Conservation (phyloP, 2,329 filamentous ascomycete species). For the Cryphonectria japonica region DNA sequence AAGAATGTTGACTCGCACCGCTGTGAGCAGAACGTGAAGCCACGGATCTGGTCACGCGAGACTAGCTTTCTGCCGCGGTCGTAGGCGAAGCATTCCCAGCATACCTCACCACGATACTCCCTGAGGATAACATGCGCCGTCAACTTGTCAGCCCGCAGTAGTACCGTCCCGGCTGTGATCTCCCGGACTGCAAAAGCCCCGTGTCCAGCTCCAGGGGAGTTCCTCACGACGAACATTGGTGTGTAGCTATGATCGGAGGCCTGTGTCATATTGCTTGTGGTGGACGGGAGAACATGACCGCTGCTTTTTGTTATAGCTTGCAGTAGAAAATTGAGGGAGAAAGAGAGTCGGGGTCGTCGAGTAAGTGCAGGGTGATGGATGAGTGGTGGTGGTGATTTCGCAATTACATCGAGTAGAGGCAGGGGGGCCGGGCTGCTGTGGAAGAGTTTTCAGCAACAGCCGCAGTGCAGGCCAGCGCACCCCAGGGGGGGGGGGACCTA, state of each 20-base stretch:
- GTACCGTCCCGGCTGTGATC: constrained; percentile 2
- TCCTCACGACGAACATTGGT: constrained; percentile 13
- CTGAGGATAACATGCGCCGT: constrained; percentile 23
- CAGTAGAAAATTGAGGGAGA: neutral
- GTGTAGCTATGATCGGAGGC: neutral
- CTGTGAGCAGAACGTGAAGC: constrained; percentile 24
- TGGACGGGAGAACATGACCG: neutral
- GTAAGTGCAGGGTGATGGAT: too few species aligned
- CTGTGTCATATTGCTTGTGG: neutral
- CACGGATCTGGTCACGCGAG: constrained; percentile 15
- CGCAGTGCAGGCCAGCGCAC: neutral
- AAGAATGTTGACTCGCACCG: constrained; percentile 2
- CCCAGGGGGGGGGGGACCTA: too few species aligned
- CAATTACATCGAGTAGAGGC: too few species aligned
- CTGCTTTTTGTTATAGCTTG: neutral
- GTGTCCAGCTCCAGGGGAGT: constrained; percentile 22
- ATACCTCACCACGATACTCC: constrained; percentile 28
- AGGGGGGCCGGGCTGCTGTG: neutral
- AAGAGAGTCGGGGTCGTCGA: too few species aligned
- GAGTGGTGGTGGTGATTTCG: too few species aligned
- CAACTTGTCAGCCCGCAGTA: constrained; percentile 19
- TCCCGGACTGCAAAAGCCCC: constrained; percentile 18
- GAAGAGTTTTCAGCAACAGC: neutral
- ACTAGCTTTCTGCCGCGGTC: constrained; percentile 25
- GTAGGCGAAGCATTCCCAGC: constrained; percentile 28